These are phyloP conservation scores for Yarrowia sp. DNA, from an alignment of 805 yeast genomes.

Conservation along the genomic window DNA sequence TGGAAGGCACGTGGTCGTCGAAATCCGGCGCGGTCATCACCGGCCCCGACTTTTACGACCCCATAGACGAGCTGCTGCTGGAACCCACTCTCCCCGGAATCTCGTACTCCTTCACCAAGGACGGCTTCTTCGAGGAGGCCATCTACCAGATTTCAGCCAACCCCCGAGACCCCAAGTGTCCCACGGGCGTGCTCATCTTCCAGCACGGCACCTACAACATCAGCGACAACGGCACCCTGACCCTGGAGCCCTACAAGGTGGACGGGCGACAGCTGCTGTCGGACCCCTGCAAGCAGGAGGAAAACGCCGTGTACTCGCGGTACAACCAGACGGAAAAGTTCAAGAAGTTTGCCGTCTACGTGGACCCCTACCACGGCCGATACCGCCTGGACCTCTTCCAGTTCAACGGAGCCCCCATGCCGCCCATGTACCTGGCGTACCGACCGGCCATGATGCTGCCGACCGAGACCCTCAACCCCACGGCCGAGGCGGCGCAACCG, in stretches of 20 bases:
- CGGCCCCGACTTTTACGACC: conserved; percentile 93
- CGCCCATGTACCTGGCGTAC: conserved; percentile 91
- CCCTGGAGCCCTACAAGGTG: conserved; percentile 74
- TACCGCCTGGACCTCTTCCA: conserved; percentile 74
- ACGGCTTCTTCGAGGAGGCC: conserved; percentile 92
- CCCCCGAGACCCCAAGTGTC: conserved; percentile 74
- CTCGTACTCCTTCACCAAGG: conserved; percentile 88
- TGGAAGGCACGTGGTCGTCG: conserved; percentile 81
- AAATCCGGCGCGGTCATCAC: conserved; percentile 94
- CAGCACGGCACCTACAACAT: conserved; percentile 88
- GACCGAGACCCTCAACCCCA: conserved; percentile 88
- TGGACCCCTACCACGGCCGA: conserved; percentile 82
- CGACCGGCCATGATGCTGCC: conserved; percentile 97
- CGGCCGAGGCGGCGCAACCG: conserved; percentile 50
- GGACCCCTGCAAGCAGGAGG: conserved; percentile 76
- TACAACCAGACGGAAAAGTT: conserved; percentile 73
- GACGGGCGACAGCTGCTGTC: conserved; percentile 93
- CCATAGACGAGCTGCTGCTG: conserved; percentile 89
- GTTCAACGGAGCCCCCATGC: conserved; percentile 70
- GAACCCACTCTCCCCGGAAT: conserved; percentile 98
- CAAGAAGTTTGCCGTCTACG: conserved; percentile 59
- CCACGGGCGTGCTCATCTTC: conserved; percentile 78
- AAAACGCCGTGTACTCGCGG: conserved; percentile 60
- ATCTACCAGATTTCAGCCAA: conserved; percentile 66
- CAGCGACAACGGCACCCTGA: conserved; percentile 67